Percentiles rank a stretch among this genome's conserved stretches.
These are phyloP conservation scores for Nephelium lappaceum DNA, from an alignment of 345 rosid species.

Conservation along the genomic window DNA sequence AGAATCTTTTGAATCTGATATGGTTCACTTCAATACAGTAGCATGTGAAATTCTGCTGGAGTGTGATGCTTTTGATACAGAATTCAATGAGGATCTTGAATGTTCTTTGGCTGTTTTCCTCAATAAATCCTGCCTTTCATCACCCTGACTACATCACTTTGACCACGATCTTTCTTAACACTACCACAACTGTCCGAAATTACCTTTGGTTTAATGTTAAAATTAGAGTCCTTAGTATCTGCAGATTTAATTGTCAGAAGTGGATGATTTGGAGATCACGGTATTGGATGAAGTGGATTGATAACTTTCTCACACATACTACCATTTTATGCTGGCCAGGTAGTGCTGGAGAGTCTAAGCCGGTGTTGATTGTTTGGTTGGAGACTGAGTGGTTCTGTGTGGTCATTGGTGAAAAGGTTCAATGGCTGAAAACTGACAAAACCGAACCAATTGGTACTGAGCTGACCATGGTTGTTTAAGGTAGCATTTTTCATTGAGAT, in stretches of 20 bases:
- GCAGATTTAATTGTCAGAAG: slow-evolving; percentile 45
- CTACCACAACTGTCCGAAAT: slow-evolving; percentile 35
- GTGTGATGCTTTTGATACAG: slow-evolving; percentile 46
- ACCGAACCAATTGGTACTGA: too few species aligned
- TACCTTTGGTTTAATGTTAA: slow-evolving; percentile 41
- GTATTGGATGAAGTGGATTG: slow-evolving; percentile 38
- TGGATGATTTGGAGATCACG: slow-evolving; percentile 40
- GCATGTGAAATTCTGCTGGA: slow-evolving; percentile 60
- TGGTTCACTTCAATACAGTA: slow-evolving; percentile 50
- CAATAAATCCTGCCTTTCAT: slow-evolving; percentile 42
- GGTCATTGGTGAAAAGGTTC: too few species aligned
- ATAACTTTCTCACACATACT: slow-evolving; percentile 51
- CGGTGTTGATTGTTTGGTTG: slow-evolving; percentile 20
- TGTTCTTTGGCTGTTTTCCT: slow-evolving; percentile 52
- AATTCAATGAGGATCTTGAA: slow-evolving; percentile 39
- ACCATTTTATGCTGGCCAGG: slow-evolving; percentile 44
- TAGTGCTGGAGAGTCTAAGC: slow-evolving; percentile 34
- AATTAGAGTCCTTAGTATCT: slow-evolving; percentile 45
- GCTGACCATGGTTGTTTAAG: too few species aligned
- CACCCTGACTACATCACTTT: slow-evolving; percentile 21
- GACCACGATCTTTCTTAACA: slow-evolving; percentile 49
- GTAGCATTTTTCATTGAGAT: too few species aligned
- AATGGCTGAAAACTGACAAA: too few species aligned
- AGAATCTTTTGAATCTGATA: slow-evolving; percentile 57
- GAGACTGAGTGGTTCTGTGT: slow-evolving; percentile 18